These are phyloP conservation scores for Platanthera zijinensis DNA, from an alignment of 106 monocot genomes.

Conservation along the genomic window DNA sequence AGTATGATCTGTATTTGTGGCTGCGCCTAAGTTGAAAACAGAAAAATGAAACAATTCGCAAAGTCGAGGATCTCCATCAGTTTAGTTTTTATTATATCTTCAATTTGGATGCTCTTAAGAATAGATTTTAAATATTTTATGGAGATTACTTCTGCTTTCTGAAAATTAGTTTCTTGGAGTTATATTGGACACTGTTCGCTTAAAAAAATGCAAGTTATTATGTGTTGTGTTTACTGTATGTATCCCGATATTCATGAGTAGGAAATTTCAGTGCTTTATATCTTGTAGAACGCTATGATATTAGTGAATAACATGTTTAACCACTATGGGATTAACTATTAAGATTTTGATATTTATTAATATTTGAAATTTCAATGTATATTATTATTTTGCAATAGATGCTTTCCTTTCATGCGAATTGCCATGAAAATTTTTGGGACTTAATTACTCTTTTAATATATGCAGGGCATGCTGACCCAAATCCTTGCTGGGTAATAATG, in stretches of 20 bases:
- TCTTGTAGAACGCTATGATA: background rate
- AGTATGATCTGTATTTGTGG: too few species aligned
- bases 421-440: background rate
- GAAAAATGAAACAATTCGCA: too few species aligned
- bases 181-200: background rate
- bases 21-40: too few species aligned
- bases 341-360: background rate
- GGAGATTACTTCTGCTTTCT: background rate
- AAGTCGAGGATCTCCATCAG: background rate
- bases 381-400: background rate
- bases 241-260: background rate
- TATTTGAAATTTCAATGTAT: background rate
- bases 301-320: background rate
- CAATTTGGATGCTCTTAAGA: background rate
- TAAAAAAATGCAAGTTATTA: background rate
- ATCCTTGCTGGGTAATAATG: constrained; percentile 98
- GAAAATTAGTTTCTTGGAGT: background rate
- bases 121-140: background rate
- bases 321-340: background rate
- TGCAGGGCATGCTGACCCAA: constrained; percentile 47
- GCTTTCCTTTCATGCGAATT: background rate
- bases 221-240: background rate
- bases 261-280: background rate
- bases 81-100: background rate
- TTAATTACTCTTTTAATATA: constrained; percentile 4